Evolutionary conservation across 768 basidiomycete species (phyloP), one percentile per base, ranked within the genome.

Genomic region (Udeniomyces megalosporus): DNA sequence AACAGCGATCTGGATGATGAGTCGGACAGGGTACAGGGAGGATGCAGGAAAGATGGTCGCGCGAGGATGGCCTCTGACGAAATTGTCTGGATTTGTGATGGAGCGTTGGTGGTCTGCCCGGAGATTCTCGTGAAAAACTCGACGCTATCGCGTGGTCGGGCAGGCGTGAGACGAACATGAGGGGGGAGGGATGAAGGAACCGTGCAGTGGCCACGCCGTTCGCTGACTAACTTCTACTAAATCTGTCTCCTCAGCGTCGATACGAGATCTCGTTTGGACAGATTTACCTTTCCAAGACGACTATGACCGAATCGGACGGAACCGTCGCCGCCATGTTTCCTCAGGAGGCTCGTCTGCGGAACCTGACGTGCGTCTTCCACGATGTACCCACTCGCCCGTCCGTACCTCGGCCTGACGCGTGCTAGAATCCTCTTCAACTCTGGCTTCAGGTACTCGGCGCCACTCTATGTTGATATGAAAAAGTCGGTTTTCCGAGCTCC

Each of bases 241-340:
- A n/a, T n/a, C n/a, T n/a, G n/a, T n/a, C n/a, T n/a, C n/a, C n/a
- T 34, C 51, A 89, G 72, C 83, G 89, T 67, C 88, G 95, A 62
- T 96, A 92, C 74, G 89, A 96, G 76, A 88, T 99, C 74, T 86
- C 86, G 69, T 99, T 97, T 70, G 89, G 88, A 11, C 95, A 99
- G 75, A 93, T 97, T 71, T 97, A 93, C 75, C 82, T 99, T 52
- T 93, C 92, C 31, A 80, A 88, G 64, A 89, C 93, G 48, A 93
- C 89, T 17, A 84, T 91, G 51, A 96, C 89, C 26, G 95, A 99
- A 74, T 83, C 87, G 53, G 93, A 99, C 75, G 93, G 93, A 35
- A 86, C 86, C 2, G 89, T 90, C 4, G 84, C 88, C 1, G 86
- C 90, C 24, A 83, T 97, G 7, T 96, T 93, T 71, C 95, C 95